phyloP scores from a whole-genome alignment of 1,284 basidiomycete genomes.

The Trametes sp. region DNA sequence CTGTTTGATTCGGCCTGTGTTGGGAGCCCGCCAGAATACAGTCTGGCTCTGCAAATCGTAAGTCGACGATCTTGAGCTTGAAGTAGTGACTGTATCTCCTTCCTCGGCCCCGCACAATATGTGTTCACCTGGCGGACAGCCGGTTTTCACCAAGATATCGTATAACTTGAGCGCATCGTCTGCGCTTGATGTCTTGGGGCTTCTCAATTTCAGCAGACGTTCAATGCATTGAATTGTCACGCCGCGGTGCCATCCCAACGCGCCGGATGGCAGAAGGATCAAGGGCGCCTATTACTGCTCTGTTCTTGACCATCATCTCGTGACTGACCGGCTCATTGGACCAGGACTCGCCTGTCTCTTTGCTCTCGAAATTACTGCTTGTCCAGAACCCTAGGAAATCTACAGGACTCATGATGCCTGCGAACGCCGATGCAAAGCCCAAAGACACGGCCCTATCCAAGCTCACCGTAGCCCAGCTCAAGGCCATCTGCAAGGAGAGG shows the following conservation, averaged over 20 bases:
- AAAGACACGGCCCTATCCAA: conserved; percentile 39
- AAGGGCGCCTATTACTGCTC: background rate
- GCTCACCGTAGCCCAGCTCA: conserved; percentile 67
- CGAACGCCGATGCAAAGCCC: background rate
- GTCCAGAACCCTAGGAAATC: background rate
- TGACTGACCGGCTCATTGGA: background rate
- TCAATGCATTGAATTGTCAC: too few species aligned
- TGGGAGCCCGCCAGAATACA: too few species aligned
- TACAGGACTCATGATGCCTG: background rate
- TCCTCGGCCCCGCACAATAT: conserved; percentile 68
- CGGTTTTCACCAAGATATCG: conserved; percentile 64
- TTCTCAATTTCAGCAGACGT: too few species aligned
- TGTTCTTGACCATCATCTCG: background rate
- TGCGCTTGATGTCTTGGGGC: background rate
- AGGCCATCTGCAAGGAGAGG: conserved; percentile 69
- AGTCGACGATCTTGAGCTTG: conserved; percentile 62
- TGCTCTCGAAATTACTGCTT: background rate
- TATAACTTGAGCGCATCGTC: conserved; percentile 61
- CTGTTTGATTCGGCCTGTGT: too few species aligned
- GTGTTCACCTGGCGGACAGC: conserved; percentile 60
- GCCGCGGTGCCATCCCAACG: too few species aligned
- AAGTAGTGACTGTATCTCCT: conserved; percentile 72
- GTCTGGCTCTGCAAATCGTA: too few species aligned
- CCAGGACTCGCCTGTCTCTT: background rate
- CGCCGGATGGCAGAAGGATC: background rate